Percentiles rank a stretch among this genome's conserved stretches.
phyloP scores from a whole-genome alignment of 441 rosid species.

The Iberis amara region DNA sequence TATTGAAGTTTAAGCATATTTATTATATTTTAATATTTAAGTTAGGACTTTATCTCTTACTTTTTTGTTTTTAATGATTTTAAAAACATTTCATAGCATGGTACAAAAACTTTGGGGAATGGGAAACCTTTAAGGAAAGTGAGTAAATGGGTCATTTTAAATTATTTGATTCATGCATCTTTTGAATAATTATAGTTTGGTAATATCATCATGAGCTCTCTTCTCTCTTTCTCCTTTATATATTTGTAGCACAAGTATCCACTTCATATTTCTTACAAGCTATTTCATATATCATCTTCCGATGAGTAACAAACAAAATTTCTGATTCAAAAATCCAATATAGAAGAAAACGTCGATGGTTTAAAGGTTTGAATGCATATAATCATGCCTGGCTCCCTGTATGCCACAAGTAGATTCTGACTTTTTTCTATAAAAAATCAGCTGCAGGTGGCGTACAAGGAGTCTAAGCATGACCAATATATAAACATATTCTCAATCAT shows the following conservation, averaged over 20 bases:
- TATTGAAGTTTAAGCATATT: background rate
- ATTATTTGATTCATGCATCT: slow-evolving; percentile 15
- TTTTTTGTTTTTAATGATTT: background rate
- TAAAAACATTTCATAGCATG: slow-evolving; percentile 13
- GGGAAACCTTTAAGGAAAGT: slow-evolving; percentile 26
- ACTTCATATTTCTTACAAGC: slow-evolving; percentile 1
- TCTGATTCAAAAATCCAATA: too few species aligned
- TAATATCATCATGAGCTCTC: slow-evolving; percentile 11
- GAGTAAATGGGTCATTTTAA: slow-evolving; percentile 23
- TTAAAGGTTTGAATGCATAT: too few species aligned
- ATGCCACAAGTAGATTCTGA: too few species aligned
- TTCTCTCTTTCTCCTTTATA: slow-evolving; percentile 25
- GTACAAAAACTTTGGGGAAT: background rate
- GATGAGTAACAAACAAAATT: too few species aligned
- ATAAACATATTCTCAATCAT: too few species aligned
- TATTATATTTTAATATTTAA: background rate
- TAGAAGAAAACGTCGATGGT: too few species aligned
- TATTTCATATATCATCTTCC: too few species aligned
- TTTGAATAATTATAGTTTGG: slow-evolving; percentile 15
- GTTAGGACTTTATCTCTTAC: background rate
- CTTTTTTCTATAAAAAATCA: too few species aligned
- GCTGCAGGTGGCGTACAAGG: too few species aligned
- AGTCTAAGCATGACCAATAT: too few species aligned
- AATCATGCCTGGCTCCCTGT: too few species aligned
- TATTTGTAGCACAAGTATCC: slow-evolving; percentile 2